phyloP scores from a whole-genome alignment of 1,284 basidiomycete species.

The Leccinum cinnamomeum region DNA sequence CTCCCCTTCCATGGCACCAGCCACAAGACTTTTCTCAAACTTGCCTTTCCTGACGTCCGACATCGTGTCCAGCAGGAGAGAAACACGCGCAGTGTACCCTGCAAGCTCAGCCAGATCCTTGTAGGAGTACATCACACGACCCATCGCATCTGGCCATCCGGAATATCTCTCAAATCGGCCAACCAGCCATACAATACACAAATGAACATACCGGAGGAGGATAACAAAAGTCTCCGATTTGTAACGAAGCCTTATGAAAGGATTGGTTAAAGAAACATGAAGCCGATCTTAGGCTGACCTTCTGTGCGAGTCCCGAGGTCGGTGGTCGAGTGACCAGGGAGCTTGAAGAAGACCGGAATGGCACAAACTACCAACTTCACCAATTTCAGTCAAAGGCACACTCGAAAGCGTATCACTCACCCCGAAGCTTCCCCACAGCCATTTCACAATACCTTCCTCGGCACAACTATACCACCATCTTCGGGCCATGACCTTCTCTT shows the following conservation, averaged over 20 bases:
- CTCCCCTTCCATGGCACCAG: conserved; percentile 73
- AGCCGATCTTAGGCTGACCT: conserved; percentile 45
- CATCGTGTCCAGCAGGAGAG: conserved; percentile 90
- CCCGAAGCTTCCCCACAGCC: conserved; percentile 96
- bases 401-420: conserved; percentile 41
- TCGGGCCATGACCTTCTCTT: conserved; percentile 79
- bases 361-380: conserved; percentile 84
- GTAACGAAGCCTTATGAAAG: conserved; percentile 78
- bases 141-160: conserved; percentile 63
- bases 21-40: conserved; percentile 88
- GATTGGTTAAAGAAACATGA: not conserved
- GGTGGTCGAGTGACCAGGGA: conserved; percentile 67
- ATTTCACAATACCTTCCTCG: conserved; percentile 96
- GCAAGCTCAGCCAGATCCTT: conserved; percentile 95
- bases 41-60: conserved; percentile 82
- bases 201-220: conserved; percentile 57
- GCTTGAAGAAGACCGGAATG: conserved; percentile 89
- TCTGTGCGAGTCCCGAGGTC: conserved; percentile 88
- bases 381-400: conserved; percentile 9
- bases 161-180: not conserved
- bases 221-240: conserved; percentile 88
- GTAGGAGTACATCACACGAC: conserved; percentile 93
- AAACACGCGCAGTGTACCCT: conserved; percentile 92
- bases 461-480: conserved; percentile 90
- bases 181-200: not conserved